phyloP scores from a whole-genome alignment of 768 basidiomycete genomes.

The Melanogaster broomeanus region DNA sequence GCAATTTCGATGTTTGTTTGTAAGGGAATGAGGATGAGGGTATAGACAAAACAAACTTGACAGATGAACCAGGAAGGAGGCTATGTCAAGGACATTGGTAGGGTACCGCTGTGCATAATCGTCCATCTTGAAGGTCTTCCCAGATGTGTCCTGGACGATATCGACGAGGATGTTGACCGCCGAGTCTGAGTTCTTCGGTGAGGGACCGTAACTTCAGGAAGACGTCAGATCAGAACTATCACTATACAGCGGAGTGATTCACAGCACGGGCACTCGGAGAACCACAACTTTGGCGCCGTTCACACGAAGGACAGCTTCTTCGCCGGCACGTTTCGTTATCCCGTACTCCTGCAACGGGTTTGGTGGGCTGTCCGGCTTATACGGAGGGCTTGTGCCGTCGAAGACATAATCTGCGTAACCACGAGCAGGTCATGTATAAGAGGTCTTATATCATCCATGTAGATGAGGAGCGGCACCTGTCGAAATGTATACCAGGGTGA shows the following conservation, averaged over 20 bases:
- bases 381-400: constrained; percentile 90
- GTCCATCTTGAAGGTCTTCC: constrained; percentile 93
- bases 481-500: constrained; percentile 87
- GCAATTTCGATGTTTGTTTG: background rate
- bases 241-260: constrained; percentile 24
- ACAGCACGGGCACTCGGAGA: constrained; percentile 92
- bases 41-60: constrained; percentile 47
- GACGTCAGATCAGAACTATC: background rate
- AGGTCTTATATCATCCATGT: background rate
- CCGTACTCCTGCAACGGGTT: constrained; percentile 93
- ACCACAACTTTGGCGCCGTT: constrained; percentile 61
- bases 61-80: constrained; percentile 77
- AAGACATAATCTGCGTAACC: constrained; percentile 83
- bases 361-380: constrained; percentile 67
- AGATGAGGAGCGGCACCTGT: constrained; percentile 53
- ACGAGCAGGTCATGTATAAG: constrained; percentile 7
- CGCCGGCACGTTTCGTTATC: constrained; percentile 83
- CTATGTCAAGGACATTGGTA: constrained; percentile 88
- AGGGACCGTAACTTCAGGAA: constrained; percentile 75
- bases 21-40: background rate
- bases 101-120: constrained; percentile 92
- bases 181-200: constrained; percentile 80
- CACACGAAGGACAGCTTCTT: constrained; percentile 69
- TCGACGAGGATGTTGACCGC: constrained; percentile 90
- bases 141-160: constrained; percentile 82